Evolutionary conservation across 1,284 basidiomycete species (phyloP), one percentile per base, ranked within the genome.

Genomic region (Afroboletus lepidellus): DNA sequence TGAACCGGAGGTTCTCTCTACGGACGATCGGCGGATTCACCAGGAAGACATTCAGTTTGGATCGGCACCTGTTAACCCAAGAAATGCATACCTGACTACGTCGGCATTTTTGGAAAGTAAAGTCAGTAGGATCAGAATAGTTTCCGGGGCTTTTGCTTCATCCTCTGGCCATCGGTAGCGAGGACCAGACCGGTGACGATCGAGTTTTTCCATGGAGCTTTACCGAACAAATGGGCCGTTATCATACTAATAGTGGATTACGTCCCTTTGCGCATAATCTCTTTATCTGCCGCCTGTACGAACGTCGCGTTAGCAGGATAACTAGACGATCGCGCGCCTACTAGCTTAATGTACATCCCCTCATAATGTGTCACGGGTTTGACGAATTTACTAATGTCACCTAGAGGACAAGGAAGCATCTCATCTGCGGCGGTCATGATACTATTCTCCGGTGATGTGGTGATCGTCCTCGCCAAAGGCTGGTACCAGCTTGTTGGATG

Each of bases 391-490:
- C 95, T 94, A 15, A 78, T 76, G 63, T 98, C 96, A 63, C 98
- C 92, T 52, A 99, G 81, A 33, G 97, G 97, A 71, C 94, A 98
- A 3, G 97, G 97, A 0, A 97, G 95, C 79, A 93, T 85, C 70
- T 96, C 94, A 51, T 98, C 95, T 1, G 84, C 77, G 27, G 78
- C 77, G n/a, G n/a, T n/a, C 30, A 98, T 74, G 54, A 98, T 81
- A 24, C 88, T 91, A 66, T 97, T 80, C 3, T 84, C 85, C 55
- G 27, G 91, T 87, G 62, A 99, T 84, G 55, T 96, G 91, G 73
- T 98, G 92, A 82, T 99, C 97, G 64, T 99, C 97, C 66, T 98
- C 97, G 79, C 97, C 97, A 66, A 98, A 99, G 0, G 92, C 95
- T 2, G 97, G 97, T 1, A n/a, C n/a, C n/a, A n/a, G 97, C 94